A percentile compares a stretch with the other conserved stretches of the same genome.
phyloP scores from a whole-genome alignment of 2,329 filamentous ascomycete species.

The Curvularia sp. region DNA sequence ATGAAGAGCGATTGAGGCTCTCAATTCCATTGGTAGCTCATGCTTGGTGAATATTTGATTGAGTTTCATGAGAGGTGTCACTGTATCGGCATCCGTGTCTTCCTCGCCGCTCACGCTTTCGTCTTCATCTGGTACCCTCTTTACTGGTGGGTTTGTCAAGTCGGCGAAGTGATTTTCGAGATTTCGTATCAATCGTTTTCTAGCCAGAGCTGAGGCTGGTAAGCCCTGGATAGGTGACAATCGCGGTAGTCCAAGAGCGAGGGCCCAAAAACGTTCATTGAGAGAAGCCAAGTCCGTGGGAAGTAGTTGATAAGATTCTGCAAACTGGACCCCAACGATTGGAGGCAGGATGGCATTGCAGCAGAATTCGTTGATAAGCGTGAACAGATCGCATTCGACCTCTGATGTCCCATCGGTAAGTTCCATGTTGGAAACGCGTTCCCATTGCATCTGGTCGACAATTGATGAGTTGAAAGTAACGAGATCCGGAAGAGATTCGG shows the following conservation, averaged over 20 bases:
- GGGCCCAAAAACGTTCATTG: constrained; percentile 61
- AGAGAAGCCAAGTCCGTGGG: constrained; percentile 63
- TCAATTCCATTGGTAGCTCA: constrained; percentile 33
- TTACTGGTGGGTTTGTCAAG: constrained; percentile 37
- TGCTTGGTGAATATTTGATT: constrained; percentile 42
- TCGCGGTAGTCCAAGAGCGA: constrained; percentile 63
- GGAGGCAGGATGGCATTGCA: constrained; percentile 59
- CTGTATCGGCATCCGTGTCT: constrained; percentile 44
- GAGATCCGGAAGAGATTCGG: constrained; percentile 60
- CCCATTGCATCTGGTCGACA: constrained; percentile 69
- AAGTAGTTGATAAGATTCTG: constrained; percentile 51
- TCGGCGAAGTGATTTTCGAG: constrained; percentile 38
- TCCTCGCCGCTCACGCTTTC: constrained; percentile 46
- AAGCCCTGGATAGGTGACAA: constrained; percentile 61
- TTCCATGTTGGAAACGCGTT: constrained; percentile 60
- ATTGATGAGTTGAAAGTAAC: constrained; percentile 65
- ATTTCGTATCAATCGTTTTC: constrained; percentile 39
- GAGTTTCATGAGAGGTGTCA: constrained; percentile 41
- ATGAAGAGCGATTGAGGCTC: constrained; percentile 42
- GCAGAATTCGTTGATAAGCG: constrained; percentile 64
- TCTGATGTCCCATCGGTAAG: constrained; percentile 51
- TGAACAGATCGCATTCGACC: constrained; percentile 55
- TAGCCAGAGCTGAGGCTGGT: constrained; percentile 44
- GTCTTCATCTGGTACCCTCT: constrained; percentile 39
- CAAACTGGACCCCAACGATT: constrained; percentile 61